phyloP scores from a whole-genome alignment of 2,329 filamentous ascomycete species.

The Chaetomiaceae sp. region DNA sequence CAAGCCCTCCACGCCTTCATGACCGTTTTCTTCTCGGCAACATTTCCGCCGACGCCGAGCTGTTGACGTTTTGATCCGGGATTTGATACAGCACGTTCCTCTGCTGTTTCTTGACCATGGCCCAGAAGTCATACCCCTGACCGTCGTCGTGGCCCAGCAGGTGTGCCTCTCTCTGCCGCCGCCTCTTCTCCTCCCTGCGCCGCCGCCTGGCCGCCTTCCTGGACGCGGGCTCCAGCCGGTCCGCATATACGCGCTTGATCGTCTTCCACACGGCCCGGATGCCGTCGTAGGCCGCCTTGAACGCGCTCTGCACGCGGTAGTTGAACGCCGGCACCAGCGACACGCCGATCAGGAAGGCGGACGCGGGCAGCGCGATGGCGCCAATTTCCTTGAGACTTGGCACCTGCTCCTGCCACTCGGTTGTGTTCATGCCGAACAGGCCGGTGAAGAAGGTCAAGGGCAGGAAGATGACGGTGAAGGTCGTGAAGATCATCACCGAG shows the following conservation, averaged over 20 bases:
- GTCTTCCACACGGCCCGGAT: slow-evolving; percentile 16
- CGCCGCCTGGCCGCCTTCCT: slow-evolving; percentile 23
- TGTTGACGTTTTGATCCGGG: slow-evolving; percentile 30
- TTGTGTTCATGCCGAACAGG: slow-evolving; percentile 59
- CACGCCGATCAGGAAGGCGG: slow-evolving; percentile 40
- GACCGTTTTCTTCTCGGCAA: background rate
- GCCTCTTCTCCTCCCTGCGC: slow-evolving; percentile 21
- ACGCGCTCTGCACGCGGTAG: slow-evolving; percentile 34
- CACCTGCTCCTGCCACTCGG: slow-evolving; percentile 50
- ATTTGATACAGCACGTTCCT: slow-evolving; percentile 30
- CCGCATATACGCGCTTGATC: slow-evolving; percentile 5
- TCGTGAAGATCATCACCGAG: slow-evolving; percentile 61
- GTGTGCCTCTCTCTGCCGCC: slow-evolving; percentile 21
- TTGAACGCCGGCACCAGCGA: slow-evolving; percentile 54
- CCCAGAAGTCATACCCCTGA: slow-evolving; percentile 38
- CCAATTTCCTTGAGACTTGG: slow-evolving; percentile 41
- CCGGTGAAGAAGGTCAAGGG: slow-evolving; percentile 60
- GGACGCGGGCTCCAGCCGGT: slow-evolving; percentile 26
- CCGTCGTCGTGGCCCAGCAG: slow-evolving; percentile 27
- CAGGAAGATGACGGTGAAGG: slow-evolving; percentile 56
- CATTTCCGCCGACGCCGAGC: background rate
- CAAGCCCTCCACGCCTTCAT: background rate
- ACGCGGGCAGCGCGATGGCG: slow-evolving; percentile 42
- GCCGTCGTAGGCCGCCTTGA: slow-evolving; percentile 25
- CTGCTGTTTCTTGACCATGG: slow-evolving; percentile 29